Base-by-base conservation (phyloP, 2,329 filamentous ascomycete species). In the Sclerotiophoma versabilis region DNA sequence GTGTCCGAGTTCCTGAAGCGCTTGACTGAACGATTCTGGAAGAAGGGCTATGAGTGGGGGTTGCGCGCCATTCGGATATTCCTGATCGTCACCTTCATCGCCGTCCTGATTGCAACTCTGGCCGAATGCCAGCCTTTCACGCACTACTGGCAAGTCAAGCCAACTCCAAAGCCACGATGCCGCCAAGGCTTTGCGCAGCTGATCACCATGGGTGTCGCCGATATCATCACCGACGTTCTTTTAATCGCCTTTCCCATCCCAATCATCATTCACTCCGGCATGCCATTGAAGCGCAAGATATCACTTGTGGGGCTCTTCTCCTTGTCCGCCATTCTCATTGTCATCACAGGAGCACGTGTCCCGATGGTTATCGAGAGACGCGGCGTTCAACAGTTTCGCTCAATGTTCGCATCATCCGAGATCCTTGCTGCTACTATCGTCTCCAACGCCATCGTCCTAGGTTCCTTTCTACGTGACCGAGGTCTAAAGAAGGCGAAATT, bases 1-100 rank as follows among this genome's bases (percentile, higher is more conserved):
- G 89, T 98, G 52, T 89, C 93, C 56, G 93, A 96, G 73, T 98
- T 97, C 69, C 87, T 98, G 63, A 90, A 89, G 72, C 89, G 93
- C 50, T 83, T 98, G 46, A 95, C 91, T 2, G 87, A 87, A 49
- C 86, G 88, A 38, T 90, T 91, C 51, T 97, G 93, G 90, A 87
- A 89, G 58, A 83, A 84, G 46, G 87, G 88, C 20, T 92, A 96
- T 72, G 87, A 91, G 58, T 76, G 85, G 39, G 85, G 87, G 11
- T 79, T 97, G 9, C 80, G 87, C 45, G 80, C 84, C 57, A 91
- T 97, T 59, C 86, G 92, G 54, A 85, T 86, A 71, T 89, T 91
- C 51, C 84, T 98, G 1, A 77, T 84, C 19, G 78, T 85, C n/a
- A 96, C 93, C 2, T 93, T 97, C 61, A 54, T 91, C 51, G 91